phyloP scores from a whole-genome alignment of 768 basidiomycete species.

The Boletus vermiculosoides region DNA sequence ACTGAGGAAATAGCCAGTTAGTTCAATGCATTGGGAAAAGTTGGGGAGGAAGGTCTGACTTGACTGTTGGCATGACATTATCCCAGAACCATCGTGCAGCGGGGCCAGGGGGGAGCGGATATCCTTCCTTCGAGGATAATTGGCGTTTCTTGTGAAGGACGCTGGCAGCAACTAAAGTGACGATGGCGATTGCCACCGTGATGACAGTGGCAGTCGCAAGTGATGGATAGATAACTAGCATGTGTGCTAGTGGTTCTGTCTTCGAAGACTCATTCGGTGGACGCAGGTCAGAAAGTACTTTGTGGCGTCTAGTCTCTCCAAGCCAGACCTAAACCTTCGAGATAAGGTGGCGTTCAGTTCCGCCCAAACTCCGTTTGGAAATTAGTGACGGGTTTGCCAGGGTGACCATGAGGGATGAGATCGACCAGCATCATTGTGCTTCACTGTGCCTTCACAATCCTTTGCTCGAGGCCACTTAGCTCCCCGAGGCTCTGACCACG shows the following conservation, averaged over 20 bases:
- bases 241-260: no score
- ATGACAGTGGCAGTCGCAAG: background rate
- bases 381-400: no score
- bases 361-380: no score
- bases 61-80: slow-evolving; percentile 2
- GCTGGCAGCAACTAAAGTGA: background rate
- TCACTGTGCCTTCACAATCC: no score
- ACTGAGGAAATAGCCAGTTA: background rate
- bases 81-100: slow-evolving; percentile 10
- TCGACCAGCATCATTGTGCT: no score
- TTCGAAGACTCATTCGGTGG: background rate
- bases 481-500: no score
- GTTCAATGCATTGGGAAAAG: background rate
- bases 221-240: background rate
- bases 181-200: background rate
- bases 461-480: no score
- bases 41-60: slow-evolving; percentile 3
- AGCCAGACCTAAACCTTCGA: no score
- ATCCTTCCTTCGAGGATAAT: slow-evolving; percentile 3
- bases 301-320: no score
- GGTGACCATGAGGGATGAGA: no score
- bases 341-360: no score
- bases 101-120: slow-evolving; percentile 19
- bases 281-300: no score
- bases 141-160: background rate